These are phyloP conservation scores for Aspergillus neotritici DNA, from an alignment of 2,329 filamentous ascomycete species.

Conservation along the genomic window DNA sequence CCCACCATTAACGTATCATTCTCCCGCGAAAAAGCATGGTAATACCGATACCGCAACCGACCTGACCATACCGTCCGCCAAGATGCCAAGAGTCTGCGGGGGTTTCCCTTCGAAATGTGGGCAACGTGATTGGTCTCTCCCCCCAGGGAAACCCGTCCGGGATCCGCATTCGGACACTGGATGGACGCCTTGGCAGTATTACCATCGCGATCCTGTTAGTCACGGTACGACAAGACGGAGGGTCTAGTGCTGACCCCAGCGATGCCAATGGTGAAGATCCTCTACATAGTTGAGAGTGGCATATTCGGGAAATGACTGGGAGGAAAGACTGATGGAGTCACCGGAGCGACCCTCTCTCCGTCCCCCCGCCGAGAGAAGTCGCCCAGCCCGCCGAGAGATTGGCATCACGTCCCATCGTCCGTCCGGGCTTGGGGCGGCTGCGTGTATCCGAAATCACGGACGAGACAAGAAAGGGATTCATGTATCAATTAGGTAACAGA, in stretches of 20 bases:
- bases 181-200: constrained; percentile 16
- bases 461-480: not conserved
- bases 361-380: not conserved
- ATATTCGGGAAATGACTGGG: no score
- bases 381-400: constrained; percentile 9
- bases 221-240: no score
- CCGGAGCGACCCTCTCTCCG: not conserved
- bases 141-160: constrained; percentile 2
- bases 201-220: not conserved
- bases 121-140: constrained; percentile 6
- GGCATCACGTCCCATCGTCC: constrained; percentile 4
- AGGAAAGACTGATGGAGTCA: no score
- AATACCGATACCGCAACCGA: no score
- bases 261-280: no score
- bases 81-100: constrained; percentile 19
- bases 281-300: no score
- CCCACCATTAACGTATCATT: no score
- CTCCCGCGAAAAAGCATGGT: no score
- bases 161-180: constrained; percentile 19
- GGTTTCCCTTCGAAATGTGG: constrained; percentile 3
- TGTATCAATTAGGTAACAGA: constrained; percentile 5
- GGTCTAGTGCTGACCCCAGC: no score
- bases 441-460: not conserved
- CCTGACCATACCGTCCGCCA: constrained; percentile 12
- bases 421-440: not conserved